Conservation (phyloP, 2,329 filamentous ascomycete species). For the Scedosporium boydii region DNA sequence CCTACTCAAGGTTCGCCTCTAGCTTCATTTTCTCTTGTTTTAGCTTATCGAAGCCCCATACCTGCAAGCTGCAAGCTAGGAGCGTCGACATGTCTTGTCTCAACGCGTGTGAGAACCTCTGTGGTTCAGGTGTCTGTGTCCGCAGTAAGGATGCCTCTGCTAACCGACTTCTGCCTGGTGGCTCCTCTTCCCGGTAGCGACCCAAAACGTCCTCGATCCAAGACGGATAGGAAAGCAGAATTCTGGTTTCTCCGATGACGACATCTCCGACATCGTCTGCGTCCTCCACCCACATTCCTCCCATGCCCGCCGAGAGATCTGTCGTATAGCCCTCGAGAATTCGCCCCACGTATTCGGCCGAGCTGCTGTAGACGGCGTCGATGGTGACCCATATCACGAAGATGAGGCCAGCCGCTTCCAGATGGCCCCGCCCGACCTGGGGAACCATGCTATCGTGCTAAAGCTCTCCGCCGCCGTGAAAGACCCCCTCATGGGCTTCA, state of each 20-base stretch:
- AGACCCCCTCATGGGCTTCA: conserved; percentile 63
- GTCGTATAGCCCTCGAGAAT: conserved; percentile 35
- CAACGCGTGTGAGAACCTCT: no score
- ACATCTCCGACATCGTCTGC: conserved; percentile 82
- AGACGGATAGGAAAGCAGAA: conserved; percentile 70
- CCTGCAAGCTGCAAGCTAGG: no score
- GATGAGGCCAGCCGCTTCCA: conserved; percentile 39
- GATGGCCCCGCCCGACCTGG: conserved; percentile 34
- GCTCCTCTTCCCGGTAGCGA: conserved; percentile 37
- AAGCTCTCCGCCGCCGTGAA: conserved; percentile 67
- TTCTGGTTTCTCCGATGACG: conserved; percentile 72
- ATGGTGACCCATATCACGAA: conserved; percentile 40
- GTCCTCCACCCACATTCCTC: conserved; percentile 73
- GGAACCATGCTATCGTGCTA: conserved; percentile 64
- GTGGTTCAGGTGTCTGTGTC: no score
- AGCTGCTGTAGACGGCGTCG: conserved; percentile 38
- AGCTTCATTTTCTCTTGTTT: not conserved
- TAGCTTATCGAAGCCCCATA: no score
- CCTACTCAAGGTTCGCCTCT: conserved; percentile 6
- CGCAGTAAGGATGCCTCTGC: not conserved
- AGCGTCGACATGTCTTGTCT: no score
- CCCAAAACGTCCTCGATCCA: conserved; percentile 73
- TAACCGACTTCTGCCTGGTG: not conserved
- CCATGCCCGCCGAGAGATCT: conserved; percentile 62
- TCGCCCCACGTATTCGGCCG: conserved; percentile 40